A percentile compares a stretch with the other conserved stretches of the same genome.
Conservation (phyloP, 768 basidiomycete genomes). For the Rhodosporidiobolus odoratus region DNA sequence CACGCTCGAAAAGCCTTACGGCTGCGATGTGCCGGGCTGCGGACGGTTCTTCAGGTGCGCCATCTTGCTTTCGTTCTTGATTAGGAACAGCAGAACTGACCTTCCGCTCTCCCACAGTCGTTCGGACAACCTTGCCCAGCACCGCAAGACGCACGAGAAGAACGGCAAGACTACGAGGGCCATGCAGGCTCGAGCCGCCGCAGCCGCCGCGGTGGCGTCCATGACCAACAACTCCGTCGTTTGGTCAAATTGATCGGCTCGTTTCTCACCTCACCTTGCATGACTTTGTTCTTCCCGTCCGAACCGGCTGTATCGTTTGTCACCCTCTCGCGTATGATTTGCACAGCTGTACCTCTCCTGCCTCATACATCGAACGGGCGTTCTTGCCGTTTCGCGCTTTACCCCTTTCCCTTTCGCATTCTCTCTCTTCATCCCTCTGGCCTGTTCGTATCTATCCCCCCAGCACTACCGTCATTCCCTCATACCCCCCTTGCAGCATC, state of each 20-base stretch:
- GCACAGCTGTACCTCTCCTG: no score
- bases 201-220: not conserved
- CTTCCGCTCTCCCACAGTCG: slow-evolving; percentile 11
- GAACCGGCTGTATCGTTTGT: no score
- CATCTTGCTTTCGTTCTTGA: not conserved
- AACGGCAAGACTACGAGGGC: slow-evolving; percentile 34
- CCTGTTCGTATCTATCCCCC: no score
- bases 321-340: no score
- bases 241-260: not conserved
- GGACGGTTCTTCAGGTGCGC: slow-evolving; percentile 29
- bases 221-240: not conserved
- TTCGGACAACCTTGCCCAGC: slow-evolving; percentile 76
- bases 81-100: no score
- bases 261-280: not conserved
- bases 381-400: no score
- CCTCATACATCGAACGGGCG: no score
- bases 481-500: no score
- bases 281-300: no score
- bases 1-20: slow-evolving; percentile 37
- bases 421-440: not conserved
- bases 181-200: slow-evolving; percentile 4
- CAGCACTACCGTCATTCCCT: no score
- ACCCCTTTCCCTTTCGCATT: not conserved
- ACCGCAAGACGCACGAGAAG: slow-evolving; percentile 72
- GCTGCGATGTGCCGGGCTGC: slow-evolving; percentile 34